Conservation (phyloP, 2,329 filamentous ascomycete species). For the Sarocladium oryzae region DNA sequence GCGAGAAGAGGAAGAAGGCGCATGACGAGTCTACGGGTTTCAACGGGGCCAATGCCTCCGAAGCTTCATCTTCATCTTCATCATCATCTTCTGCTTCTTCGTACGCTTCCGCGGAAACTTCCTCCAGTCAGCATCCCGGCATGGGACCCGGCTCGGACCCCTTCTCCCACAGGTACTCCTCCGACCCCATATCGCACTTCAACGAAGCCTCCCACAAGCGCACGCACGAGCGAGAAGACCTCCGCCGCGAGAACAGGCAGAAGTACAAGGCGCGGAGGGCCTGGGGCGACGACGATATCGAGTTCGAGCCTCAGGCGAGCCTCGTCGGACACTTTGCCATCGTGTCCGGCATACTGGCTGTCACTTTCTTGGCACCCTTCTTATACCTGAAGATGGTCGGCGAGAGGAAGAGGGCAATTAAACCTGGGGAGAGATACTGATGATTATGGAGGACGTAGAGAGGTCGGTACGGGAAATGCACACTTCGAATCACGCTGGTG, state of each 20-base stretch:
- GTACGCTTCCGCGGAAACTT: conserved; percentile 8
- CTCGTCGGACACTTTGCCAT: conserved; percentile 42
- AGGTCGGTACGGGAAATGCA: too few relatives aligned
- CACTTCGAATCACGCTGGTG: too few relatives aligned
- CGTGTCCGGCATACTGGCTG: conserved; percentile 39
- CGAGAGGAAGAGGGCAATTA: conserved; percentile 19
- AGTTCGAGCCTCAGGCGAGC: conserved; percentile 35
- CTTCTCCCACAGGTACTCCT: conserved; percentile 29
- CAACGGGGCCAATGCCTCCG: background rate
- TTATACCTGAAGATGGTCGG: conserved; percentile 32
- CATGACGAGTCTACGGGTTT: conserved; percentile 37
- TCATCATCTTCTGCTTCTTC: background rate
- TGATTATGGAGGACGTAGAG: background rate
- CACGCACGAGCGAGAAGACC: conserved; percentile 63
- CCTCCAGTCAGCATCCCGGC: conserved; percentile 28
- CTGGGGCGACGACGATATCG: conserved; percentile 30
- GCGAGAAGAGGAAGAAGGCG: conserved; percentile 50
- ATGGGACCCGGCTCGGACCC: conserved; percentile 55
- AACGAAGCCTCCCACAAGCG: conserved; percentile 65
- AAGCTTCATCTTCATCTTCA: background rate
- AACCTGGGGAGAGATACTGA: conserved; percentile 12
- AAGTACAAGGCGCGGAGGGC: conserved; percentile 24
- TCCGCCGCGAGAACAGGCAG: conserved; percentile 28
- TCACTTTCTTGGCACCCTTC: conserved; percentile 40
- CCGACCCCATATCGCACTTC: conserved; percentile 65